These are phyloP conservation scores for Apocynum venetum DNA, from an alignment of 257 asterid genomes.

Conservation along the genomic window DNA sequence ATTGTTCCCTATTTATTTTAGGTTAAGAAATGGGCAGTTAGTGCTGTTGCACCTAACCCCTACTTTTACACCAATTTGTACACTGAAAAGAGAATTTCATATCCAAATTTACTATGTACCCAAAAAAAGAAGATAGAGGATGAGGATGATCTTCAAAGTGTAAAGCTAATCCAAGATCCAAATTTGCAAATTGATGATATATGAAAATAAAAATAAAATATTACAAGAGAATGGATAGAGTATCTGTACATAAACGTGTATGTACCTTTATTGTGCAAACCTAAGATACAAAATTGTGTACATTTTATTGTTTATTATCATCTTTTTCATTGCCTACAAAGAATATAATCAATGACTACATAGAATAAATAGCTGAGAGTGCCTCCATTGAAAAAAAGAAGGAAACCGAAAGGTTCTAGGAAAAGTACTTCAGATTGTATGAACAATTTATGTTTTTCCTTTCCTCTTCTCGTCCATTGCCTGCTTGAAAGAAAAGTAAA, in stretches of 20 bases:
- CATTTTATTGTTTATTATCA: conserved; percentile 23
- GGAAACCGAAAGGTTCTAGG: background rate
- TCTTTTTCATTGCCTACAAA: conserved; percentile 36
- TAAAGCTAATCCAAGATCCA: background rate
- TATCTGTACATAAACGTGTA: background rate
- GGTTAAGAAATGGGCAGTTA: background rate
- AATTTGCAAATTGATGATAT: background rate
- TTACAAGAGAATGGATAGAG: background rate
- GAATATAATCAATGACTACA: conserved; percentile 56
- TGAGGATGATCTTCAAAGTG: too few species aligned
- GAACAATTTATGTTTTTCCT: conserved; percentile 46
- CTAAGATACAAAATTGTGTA: conserved; percentile 36
- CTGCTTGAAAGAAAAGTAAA: conserved; percentile 31
- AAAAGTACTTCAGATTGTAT: background rate
- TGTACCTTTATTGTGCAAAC: conserved; percentile 23
- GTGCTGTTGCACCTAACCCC: background rate
- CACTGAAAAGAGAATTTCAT: background rate
- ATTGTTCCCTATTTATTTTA: background rate
- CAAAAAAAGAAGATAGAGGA: too few species aligned
- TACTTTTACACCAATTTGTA: background rate
- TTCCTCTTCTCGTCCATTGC: conserved; percentile 85
- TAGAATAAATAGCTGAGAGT: conserved; percentile 11
- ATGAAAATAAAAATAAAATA: background rate
- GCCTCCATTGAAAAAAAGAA: background rate
- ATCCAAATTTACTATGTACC: too few species aligned